Conservation (phyloP, 345 rosid species). For the Bruguiera sexangula region DNA sequence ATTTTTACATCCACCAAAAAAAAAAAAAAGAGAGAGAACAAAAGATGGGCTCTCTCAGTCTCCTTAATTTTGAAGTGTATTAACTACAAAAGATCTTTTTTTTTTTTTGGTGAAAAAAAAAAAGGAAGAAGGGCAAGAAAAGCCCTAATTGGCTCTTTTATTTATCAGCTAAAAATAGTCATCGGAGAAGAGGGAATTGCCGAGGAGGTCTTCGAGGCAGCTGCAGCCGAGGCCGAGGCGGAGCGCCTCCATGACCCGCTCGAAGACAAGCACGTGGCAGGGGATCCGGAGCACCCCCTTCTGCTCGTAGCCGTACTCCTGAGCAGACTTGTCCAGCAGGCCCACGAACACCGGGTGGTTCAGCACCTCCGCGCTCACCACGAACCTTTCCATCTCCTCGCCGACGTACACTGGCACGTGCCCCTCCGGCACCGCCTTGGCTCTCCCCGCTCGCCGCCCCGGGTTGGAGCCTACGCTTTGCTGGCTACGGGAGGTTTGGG, state of each 20-base stretch:
- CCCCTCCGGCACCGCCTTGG: constrained; percentile 63
- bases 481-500: constrained; percentile 16
- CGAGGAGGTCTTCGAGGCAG: constrained; percentile 47
- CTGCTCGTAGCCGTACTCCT: constrained; percentile 93
- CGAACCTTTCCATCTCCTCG: constrained; percentile 88
- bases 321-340: constrained; percentile 76
- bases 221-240: constrained; percentile 62
- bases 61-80: neutral
- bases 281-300: constrained; percentile 88
- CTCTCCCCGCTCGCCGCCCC: constrained; percentile 28
- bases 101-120: neutral
- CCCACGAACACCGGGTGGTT: constrained; percentile 79
- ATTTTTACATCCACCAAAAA: too few relatives aligned
- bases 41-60: too few relatives aligned
- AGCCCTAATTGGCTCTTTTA: neutral
- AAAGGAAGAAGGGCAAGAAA: neutral
- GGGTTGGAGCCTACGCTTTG: constrained; percentile 18
- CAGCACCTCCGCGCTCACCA: constrained; percentile 75
- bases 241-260: constrained; percentile 76
- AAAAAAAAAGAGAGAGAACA: too few relatives aligned
- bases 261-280: constrained; percentile 77
- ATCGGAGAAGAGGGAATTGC: neutral
- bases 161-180: neutral
- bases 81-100: neutral
- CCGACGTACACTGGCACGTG: constrained; percentile 92